Conservation (phyloP, 305 asterid genomes). For the Lippia alba region DNA sequence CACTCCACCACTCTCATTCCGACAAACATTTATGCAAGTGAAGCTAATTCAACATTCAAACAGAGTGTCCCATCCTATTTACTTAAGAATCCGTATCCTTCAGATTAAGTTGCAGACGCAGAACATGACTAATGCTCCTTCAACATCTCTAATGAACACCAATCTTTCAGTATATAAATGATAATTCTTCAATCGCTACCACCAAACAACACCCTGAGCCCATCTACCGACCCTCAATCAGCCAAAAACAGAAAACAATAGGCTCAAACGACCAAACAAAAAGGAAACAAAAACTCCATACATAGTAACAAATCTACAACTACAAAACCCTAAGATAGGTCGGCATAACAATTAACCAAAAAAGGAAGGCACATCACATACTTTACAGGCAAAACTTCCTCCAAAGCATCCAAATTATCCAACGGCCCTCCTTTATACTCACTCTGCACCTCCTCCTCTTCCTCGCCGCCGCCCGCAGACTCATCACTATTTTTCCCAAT, state of each 20-base stretch:
- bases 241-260: neutral
- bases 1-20: slow-evolving; percentile 9
- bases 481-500: slow-evolving; percentile 65
- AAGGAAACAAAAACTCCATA: neutral
- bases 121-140: slow-evolving; percentile 3
- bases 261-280: neutral
- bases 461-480: slow-evolving; percentile 38
- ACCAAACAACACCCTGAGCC: neutral
- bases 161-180: neutral
- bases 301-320: slow-evolving; percentile 3
- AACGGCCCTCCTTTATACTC: slow-evolving; percentile 54
- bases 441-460: slow-evolving; percentile 65
- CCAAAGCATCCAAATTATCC: slow-evolving; percentile 64
- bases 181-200: neutral
- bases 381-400: slow-evolving; percentile 65
- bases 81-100: neutral
- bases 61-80: neutral
- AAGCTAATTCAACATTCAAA: slow-evolving; percentile 1
- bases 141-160: slow-evolving; percentile 9
- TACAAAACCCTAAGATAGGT: slow-evolving; percentile 18
- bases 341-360: neutral
- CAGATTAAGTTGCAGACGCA: neutral
- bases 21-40: neutral
- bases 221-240: neutral
- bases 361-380: slow-evolving; percentile 25